A percentile compares a stretch with the other conserved stretches of the same genome.
These are phyloP conservation scores for Neurospora sp. DNA, from an alignment of 495 filamentous ascomycete species.

Conservation along the genomic window DNA sequence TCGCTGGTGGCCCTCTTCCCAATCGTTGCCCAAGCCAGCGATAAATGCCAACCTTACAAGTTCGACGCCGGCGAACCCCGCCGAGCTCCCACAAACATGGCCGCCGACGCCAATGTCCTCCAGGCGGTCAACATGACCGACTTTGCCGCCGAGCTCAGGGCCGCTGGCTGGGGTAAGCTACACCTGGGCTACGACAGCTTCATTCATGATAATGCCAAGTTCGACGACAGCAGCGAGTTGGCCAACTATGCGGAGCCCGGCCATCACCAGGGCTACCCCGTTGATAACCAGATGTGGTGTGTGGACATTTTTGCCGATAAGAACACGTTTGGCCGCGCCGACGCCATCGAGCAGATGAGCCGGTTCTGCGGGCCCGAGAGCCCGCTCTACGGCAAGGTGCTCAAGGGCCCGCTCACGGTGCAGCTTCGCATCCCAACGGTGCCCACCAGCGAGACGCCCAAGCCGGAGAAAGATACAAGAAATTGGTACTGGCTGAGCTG, in stretches of 20 bases:
- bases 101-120: not conserved
- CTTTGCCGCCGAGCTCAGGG: not conserved
- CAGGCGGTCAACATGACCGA: not conserved
- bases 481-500: not conserved
- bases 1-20: not conserved
- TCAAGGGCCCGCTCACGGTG: not conserved
- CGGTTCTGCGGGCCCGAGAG: not conserved
- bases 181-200: not conserved
- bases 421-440: not conserved
- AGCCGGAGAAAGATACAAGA: too few relatives aligned
- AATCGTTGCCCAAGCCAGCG: not conserved
- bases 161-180: not conserved
- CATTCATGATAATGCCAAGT: not conserved
- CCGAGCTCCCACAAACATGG: not conserved
- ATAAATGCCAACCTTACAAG: not conserved
- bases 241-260: not conserved
- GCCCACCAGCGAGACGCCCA: too few relatives aligned
- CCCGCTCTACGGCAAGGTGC: not conserved
- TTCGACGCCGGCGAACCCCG: not conserved
- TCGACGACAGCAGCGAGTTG: not conserved
- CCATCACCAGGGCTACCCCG: not conserved
- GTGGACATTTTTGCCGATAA: not conserved
- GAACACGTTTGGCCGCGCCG: not conserved
- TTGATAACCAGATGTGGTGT: not conserved
- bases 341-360: not conserved